Base-by-base conservation (phyloP, 176 grass and related monocot genomes). In the Cymbopogon citratus region DNA sequence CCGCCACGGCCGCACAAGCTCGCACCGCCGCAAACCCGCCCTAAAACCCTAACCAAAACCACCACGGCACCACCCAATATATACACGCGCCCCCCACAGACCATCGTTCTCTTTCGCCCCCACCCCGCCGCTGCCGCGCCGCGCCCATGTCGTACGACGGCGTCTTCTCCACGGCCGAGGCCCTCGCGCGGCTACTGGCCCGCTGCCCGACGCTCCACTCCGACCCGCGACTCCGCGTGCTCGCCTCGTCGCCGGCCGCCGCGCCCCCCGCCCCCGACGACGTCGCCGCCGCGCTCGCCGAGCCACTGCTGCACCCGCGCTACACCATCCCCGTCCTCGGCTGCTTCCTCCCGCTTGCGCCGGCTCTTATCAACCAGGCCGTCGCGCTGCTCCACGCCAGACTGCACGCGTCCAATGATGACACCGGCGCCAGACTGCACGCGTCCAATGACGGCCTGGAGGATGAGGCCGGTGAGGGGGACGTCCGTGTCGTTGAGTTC, bases 291-390 rank as follows among this genome's bases (percentile, higher is more conserved):
- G 90, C 88, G 69, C 76, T 94, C 28, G 92, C 88, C 3, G 95
- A 98, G 67, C 88, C 95, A 9, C 88, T 98, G 52, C 90, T 98
- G 71, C 92, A 98, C 78, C 92, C 86, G 6, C 59, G 81, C 43
- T 98, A 91, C 84, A 98, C 92, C 46, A 26, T 95, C 80, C 90
- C 92, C 44, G 82, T 98, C 24, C 52, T 95, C 10, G 92, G 95
- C 43, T 95, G 92, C 88, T 98, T 95, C 77, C 92, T 83, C 69
- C 90, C 87, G 3, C 60, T 94, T n/a, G 91, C 92, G 44, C 82
- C 73, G 46, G 56, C 72, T 4, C 86, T 95, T 46, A 34, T 85
- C 31, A 87, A 82, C 23, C 86, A 77, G 15, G 86, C 75, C 48
- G 87, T 92, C 6, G 80, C 65, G 87, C 88, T 92, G 75, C 86